phyloP scores from a whole-genome alignment of 2,329 filamentous ascomycete genomes.

The Ceratocystis ficicola region DNA sequence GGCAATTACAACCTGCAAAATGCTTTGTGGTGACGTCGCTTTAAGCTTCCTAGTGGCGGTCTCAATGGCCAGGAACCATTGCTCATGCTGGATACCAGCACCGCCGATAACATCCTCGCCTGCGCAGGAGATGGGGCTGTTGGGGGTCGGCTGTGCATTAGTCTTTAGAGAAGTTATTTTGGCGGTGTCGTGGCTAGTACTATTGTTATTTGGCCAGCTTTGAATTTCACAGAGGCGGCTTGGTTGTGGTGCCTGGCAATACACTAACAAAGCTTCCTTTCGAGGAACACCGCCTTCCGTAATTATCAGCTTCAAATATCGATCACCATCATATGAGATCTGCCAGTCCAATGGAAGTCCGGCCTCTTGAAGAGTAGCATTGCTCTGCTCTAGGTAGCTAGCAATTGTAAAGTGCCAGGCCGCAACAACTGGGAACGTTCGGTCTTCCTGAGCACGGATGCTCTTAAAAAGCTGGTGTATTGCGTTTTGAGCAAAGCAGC shows the following conservation, averaged over 20 bases:
- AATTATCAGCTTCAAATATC: background rate
- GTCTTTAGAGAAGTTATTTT: background rate
- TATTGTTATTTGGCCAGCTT: background rate
- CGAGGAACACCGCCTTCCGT: background rate
- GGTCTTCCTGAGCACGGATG: background rate
- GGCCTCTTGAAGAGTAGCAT: background rate
- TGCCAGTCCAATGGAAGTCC: conserved; percentile 7
- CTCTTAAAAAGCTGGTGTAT: conserved; percentile 7
- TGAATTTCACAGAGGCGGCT: background rate
- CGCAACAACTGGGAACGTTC: background rate
- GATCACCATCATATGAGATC: background rate
- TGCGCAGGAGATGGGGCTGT: background rate
- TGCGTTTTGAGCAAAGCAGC: background rate
- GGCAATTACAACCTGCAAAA: conserved; percentile 1
- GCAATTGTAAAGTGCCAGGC: background rate
- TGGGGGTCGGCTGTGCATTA: background rate
- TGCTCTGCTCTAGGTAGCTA: conserved; percentile 3
- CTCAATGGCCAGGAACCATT: conserved; percentile 2
- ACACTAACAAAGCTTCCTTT: conserved; percentile 7
- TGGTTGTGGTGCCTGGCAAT: background rate
- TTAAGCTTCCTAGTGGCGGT: background rate
- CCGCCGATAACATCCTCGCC: background rate
- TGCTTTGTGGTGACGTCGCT: background rate
- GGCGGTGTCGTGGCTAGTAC: background rate
- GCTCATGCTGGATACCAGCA: background rate